These are phyloP conservation scores for Candida oleophila DNA, from an alignment of 805 yeast species.

Conservation along the genomic window DNA sequence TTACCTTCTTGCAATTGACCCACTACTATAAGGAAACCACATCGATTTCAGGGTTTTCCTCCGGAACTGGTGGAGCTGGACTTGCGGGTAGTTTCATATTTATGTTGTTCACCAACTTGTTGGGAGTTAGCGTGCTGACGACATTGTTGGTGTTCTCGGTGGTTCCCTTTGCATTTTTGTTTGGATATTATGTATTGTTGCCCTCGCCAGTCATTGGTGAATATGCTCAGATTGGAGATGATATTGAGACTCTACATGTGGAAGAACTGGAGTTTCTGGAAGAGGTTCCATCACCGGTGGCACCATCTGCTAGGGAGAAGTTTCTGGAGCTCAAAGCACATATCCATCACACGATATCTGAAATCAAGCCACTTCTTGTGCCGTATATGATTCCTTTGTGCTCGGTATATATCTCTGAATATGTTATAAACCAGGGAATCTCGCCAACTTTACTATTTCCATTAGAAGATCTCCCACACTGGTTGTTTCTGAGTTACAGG, in stretches of 20 bases:
- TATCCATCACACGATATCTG: conserved; percentile 15
- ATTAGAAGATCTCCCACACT: conserved; percentile 58
- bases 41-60: conserved; percentile 84
- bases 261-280: conserved; percentile 5
- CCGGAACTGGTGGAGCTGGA: conserved; percentile 98
- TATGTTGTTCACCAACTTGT: conserved; percentile 68
- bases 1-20: conserved; percentile 83
- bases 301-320: no score
- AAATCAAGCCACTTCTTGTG: conserved; percentile 43
- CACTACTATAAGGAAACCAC: conserved; percentile 59
- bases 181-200: conserved; percentile 23
- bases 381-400: conserved; percentile 85
- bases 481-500: conserved; percentile 60
- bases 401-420: conserved; percentile 83
- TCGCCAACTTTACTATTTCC: conserved; percentile 87
- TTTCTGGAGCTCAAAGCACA: conserved; percentile 10
- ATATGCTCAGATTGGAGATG: conserved; percentile 4
- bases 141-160: conserved; percentile 58
- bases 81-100: conserved; percentile 75
- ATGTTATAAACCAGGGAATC: conserved; percentile 86
- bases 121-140: conserved; percentile 52
- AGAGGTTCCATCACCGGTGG: no score
- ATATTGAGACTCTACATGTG: conserved; percentile 4
- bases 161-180: conserved; percentile 53
- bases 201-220: conserved; percentile 17